phyloP scores from a whole-genome alignment of 495 filamentous ascomycete species.

The Tuber borchii region DNA sequence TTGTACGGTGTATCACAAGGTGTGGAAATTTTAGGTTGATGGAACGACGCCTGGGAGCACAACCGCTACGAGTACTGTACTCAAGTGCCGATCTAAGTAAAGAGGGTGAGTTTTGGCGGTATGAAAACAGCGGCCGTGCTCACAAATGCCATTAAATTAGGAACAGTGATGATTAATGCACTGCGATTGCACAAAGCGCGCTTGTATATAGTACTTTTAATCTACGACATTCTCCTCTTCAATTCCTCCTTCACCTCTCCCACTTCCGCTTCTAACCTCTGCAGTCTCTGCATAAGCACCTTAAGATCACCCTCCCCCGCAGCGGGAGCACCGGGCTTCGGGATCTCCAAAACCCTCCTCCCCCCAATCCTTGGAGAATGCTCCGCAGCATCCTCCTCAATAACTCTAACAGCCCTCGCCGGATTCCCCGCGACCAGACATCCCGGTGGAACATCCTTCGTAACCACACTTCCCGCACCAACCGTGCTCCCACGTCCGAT shows the following conservation, averaged over 20 bases:
- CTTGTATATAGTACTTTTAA: background rate
- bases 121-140: no score
- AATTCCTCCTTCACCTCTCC: constrained; percentile 16
- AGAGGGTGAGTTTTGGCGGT: no score
- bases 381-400: constrained; percentile 42
- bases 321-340: background rate
- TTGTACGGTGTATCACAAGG: no score
- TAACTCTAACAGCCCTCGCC: constrained; percentile 54
- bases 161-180: no score
- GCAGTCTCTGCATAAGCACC: constrained; percentile 17
- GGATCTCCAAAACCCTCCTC: background rate
- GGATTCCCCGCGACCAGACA: constrained; percentile 63
- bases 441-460: constrained; percentile 64
- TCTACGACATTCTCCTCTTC: constrained; percentile 8
- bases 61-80: no score
- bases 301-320: constrained; percentile 15
- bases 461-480: constrained; percentile 85
- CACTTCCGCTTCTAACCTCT: constrained; percentile 23
- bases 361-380: no score
- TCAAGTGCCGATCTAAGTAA: no score
- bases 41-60: no score
- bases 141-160: no score
- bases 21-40: background rate
- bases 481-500: constrained; percentile 67
- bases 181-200: no score